Evolutionary conservation across 257 asterid species (phyloP).

Genomic region (Fraxinus anomala): DNA sequence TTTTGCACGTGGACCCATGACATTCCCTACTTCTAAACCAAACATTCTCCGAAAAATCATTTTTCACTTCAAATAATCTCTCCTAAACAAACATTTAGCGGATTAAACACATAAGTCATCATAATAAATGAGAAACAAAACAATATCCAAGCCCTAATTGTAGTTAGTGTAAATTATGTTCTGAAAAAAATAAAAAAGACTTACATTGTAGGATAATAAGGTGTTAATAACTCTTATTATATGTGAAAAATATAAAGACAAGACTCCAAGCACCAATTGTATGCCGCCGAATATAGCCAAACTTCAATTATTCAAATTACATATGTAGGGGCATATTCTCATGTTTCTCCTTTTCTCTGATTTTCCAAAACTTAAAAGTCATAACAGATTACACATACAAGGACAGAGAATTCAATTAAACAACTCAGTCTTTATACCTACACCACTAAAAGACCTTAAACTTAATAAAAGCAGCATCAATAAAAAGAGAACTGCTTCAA

Average conservation of each 20-base stretch:
- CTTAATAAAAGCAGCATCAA: no score
- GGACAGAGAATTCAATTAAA: not conserved
- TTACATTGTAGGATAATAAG: not conserved
- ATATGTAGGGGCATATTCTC: not conserved
- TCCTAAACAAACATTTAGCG: constrained; percentile 4
- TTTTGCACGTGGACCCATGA: no score
- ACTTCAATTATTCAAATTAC: not conserved
- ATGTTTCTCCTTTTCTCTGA: not conserved
- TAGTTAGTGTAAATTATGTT: not conserved
- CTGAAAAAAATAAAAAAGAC: not conserved
- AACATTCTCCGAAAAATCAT: no score
- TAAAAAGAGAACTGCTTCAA: not conserved
- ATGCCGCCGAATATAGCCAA: not conserved
- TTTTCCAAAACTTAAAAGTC: not conserved
- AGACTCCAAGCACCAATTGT: not conserved
- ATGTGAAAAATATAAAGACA: not conserved
- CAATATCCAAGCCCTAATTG: not conserved
- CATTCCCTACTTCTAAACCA: no score
- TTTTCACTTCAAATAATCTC: no score
- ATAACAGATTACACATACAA: not conserved
- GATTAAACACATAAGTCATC: constrained; percentile 5
- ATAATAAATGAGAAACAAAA: constrained; percentile 13
- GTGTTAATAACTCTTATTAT: not conserved
- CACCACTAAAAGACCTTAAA: not conserved
- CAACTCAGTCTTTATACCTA: not conserved